Evolutionary conservation across 176 grass and related monocot genomes (phyloP).

Genomic region (Puccinellia tenuiflora): DNA sequence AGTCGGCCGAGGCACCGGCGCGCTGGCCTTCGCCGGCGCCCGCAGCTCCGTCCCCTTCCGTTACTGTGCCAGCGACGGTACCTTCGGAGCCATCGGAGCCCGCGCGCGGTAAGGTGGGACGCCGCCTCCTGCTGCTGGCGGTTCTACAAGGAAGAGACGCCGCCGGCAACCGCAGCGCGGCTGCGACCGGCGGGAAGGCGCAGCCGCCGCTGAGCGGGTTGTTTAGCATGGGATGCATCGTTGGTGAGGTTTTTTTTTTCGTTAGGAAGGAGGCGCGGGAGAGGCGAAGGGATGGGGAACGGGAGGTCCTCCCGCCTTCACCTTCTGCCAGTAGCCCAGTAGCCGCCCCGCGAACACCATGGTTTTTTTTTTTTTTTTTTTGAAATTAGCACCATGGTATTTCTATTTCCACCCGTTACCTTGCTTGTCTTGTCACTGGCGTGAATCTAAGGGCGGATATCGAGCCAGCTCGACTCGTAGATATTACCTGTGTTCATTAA

Average conservation of each 20-base stretch:
- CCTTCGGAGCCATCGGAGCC: slow-evolving; percentile 25
- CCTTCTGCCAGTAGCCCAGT: background rate
- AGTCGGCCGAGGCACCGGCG: background rate
- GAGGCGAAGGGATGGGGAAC: slow-evolving; percentile 32
- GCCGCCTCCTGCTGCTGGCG: background rate
- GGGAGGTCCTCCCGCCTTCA: slow-evolving; percentile 33
- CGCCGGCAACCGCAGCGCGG: slow-evolving; percentile 16
- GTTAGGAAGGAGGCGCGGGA: background rate
- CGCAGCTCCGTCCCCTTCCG: slow-evolving; percentile 10
- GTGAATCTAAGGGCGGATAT: too few relatives aligned
- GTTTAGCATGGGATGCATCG: slow-evolving; percentile 24
- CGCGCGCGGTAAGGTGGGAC: background rate
- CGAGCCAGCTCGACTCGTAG: too few relatives aligned
- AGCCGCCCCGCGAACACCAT: background rate
- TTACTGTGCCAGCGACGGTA: slow-evolving; percentile 26
- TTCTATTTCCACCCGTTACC: too few relatives aligned
- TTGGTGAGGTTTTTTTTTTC: background rate
- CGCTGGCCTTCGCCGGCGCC: background rate
- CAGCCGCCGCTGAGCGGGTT: slow-evolving; percentile 13
- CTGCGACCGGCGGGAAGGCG: slow-evolving; percentile 21
- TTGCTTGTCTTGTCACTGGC: too few relatives aligned
- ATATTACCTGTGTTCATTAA: too few relatives aligned
- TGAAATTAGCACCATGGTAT: too few relatives aligned
- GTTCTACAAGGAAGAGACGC: background rate
- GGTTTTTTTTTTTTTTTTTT: too few relatives aligned